Base-by-base conservation (phyloP, 768 basidiomycete species). In the Suillus subalutaceus region DNA sequence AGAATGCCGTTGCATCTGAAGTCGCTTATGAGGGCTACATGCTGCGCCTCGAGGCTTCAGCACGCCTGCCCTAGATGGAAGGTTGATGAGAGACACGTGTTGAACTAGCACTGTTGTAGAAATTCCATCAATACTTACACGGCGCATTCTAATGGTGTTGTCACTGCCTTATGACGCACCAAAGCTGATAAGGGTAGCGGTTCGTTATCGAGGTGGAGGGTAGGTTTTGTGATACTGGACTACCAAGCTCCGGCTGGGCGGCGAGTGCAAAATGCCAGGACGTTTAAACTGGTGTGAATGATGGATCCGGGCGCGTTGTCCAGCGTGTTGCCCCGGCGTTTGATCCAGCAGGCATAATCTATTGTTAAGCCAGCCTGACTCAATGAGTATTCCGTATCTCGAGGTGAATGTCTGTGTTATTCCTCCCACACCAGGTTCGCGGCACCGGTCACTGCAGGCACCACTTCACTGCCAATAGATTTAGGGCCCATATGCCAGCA, bases 31-130 rank as follows among this genome's bases (percentile, higher is more conserved):
- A 69, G 56, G 65, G 48, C 55, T 70, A 65, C 67, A 75, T 70
- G 69, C 35, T 63, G 43, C n/a, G 70, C 75, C 77, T 78, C 72
- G 77, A 75, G 76, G 76, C 71, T 46, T 72, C 75, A 72, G 63
- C 72, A 50, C 75, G 70, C 52, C 67, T 58, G 59, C 61, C 63
- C 50, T 62, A 60, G 55, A 60, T 61, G 63, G 65, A 61, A 69
- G 63, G 48, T 52, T 40, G 66, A 66, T 63, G 67, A 38, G 68
- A 57, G 46, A 65, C 75, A 77, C 75, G 72, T 72, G 74, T 71
- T 66, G 43, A 32, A 60, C 59, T 60, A 60, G 26, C 9, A 41
- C 59, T 59, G 38, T 26, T 59, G 23, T 23, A 40, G 38, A n/a
- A 40, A 60, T 60, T 41, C 59, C 58, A 60, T 60, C 40, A 60